Evolutionary conservation across 306 rosid species (phyloP).

Genomic region (Astragalus glycyphyllos): DNA sequence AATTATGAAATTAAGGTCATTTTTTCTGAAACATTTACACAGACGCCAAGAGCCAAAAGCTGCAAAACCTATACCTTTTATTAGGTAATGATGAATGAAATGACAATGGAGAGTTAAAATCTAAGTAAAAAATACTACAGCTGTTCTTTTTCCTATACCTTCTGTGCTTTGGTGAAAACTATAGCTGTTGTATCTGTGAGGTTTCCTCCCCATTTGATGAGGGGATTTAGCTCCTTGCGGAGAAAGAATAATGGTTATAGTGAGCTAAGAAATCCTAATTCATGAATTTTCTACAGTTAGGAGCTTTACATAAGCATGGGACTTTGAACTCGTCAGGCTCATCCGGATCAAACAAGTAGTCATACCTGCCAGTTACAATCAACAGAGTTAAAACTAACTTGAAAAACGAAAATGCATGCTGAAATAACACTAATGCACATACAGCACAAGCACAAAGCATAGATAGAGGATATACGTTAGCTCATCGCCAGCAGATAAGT

Average conservation of each 20-base stretch:
- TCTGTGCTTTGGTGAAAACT: slow-evolving; percentile 45
- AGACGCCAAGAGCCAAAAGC: slow-evolving; percentile 49
- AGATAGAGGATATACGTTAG: slow-evolving; percentile 64
- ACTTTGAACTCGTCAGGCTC: slow-evolving; percentile 91
- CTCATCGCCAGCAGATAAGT: slow-evolving; percentile 77
- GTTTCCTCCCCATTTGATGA: slow-evolving; percentile 44
- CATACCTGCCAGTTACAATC: slow-evolving; percentile 67
- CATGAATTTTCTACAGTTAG: slow-evolving; percentile 89
- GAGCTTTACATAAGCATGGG: slow-evolving; percentile 89
- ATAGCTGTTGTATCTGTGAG: slow-evolving; percentile 62
- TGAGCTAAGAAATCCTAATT: slow-evolving; percentile 59
- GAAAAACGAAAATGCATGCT: slow-evolving; percentile 28
- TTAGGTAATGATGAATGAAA: slow-evolving; percentile 48
- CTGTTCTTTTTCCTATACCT: slow-evolving; percentile 26
- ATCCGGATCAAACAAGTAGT: slow-evolving; percentile 85
- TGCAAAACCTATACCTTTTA: slow-evolving; percentile 54
- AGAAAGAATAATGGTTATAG: slow-evolving; percentile 64
- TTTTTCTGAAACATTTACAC: slow-evolving; percentile 43
- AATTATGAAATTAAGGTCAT: slow-evolving; percentile 34
- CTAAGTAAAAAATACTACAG: slow-evolving; percentile 11
- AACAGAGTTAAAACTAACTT: slow-evolving; percentile 9
- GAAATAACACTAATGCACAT: slow-evolving; percentile 25
- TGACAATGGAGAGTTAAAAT: slow-evolving; percentile 42
- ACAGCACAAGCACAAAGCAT: neutral
- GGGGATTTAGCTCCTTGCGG: slow-evolving; percentile 75